Evolutionary conservation across 768 basidiomycete species (phyloP).

Genomic region (Lyophyllum atratum): DNA sequence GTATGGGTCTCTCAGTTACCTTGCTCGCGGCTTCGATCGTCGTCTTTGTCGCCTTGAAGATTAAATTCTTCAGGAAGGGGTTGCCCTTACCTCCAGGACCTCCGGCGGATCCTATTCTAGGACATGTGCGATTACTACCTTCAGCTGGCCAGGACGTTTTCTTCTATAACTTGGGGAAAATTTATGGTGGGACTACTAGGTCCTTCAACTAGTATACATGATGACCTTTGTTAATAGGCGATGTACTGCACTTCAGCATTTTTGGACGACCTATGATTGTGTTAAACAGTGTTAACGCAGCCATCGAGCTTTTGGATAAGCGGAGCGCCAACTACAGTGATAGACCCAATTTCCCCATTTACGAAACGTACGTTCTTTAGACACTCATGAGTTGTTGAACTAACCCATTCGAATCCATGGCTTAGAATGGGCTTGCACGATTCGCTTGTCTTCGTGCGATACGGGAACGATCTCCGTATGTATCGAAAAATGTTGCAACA

Average conservation of each 20-base stretch:
- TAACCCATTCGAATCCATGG: neutral
- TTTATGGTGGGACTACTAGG: slow-evolving; percentile 28
- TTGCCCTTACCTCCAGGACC: slow-evolving; percentile 33
- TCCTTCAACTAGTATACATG: neutral
- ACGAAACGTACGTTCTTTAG: slow-evolving; percentile 10
- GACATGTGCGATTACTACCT: slow-evolving; percentile 38
- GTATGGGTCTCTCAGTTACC: neutral
- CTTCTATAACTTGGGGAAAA: slow-evolving; percentile 32
- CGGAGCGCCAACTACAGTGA: slow-evolving; percentile 28
- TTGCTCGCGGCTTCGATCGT: neutral
- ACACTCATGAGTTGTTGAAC: neutral
- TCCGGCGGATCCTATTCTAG: slow-evolving; percentile 37
- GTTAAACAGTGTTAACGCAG: slow-evolving; percentile 25
- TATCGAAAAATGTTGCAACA: slow-evolving; percentile 15
- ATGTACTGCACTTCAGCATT: slow-evolving; percentile 21
- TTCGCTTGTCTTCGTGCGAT: slow-evolving; percentile 9
- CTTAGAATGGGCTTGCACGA: slow-evolving; percentile 5
- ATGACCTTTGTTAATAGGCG: slow-evolving; percentile 15
- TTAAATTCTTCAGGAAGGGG: neutral
- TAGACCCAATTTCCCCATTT: slow-evolving; percentile 19
- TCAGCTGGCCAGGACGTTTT: slow-evolving; percentile 23
- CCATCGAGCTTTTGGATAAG: slow-evolving; percentile 29
- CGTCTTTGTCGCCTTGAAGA: slow-evolving; percentile 1
- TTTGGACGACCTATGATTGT: slow-evolving; percentile 27
- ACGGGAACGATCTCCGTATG: slow-evolving; percentile 14